Percentiles rank a stretch among this genome's conserved stretches.
Evolutionary conservation across 2,329 filamentous ascomycete genomes (phyloP).

Genomic region (Neonectria hederae): DNA sequence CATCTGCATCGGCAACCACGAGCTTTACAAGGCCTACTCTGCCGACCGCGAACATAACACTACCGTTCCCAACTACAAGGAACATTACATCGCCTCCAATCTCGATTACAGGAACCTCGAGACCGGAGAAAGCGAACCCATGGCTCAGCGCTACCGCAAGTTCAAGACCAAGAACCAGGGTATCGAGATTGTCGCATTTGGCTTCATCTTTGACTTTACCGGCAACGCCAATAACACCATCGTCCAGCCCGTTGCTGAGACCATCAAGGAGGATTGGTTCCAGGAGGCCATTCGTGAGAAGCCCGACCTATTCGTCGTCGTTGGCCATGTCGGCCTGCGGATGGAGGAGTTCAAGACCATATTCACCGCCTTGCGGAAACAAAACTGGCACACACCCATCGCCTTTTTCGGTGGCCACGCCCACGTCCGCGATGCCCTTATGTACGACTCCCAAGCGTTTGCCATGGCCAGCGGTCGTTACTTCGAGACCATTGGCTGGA

Average conservation of each 20-base stretch:
- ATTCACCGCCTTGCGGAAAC: constrained; percentile 79
- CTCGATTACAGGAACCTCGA: constrained; percentile 84
- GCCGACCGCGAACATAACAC: constrained; percentile 80
- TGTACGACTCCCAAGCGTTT: constrained; percentile 80
- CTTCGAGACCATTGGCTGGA: constrained; percentile 94
- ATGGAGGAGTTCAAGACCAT: constrained; percentile 82
- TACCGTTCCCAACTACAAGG: constrained; percentile 84
- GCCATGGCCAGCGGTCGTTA: constrained; percentile 90
- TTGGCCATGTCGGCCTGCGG: constrained; percentile 84
- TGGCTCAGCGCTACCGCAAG: constrained; percentile 85
- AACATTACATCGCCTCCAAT: constrained; percentile 89
- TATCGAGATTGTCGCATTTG: constrained; percentile 85
- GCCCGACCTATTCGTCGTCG: constrained; percentile 86
- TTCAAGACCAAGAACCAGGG: constrained; percentile 92
- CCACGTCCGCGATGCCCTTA: constrained; percentile 85
- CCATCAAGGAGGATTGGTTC: constrained; percentile 89
- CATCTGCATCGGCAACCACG: constrained; percentile 91
- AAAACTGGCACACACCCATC: constrained; percentile 84
- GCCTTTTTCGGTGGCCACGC: constrained; percentile 92
- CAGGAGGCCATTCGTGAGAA: constrained; percentile 84
- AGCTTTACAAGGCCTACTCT: constrained; percentile 85
- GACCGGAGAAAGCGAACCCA: constrained; percentile 75
- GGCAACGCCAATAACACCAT: constrained; percentile 91
- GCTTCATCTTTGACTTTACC: constrained; percentile 94
- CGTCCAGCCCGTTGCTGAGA: constrained; percentile 81